Evolutionary conservation across 2,329 filamentous ascomycete species (phyloP).

Genomic region (Ophiognomonia clavigignenti-juglandacearum): DNA sequence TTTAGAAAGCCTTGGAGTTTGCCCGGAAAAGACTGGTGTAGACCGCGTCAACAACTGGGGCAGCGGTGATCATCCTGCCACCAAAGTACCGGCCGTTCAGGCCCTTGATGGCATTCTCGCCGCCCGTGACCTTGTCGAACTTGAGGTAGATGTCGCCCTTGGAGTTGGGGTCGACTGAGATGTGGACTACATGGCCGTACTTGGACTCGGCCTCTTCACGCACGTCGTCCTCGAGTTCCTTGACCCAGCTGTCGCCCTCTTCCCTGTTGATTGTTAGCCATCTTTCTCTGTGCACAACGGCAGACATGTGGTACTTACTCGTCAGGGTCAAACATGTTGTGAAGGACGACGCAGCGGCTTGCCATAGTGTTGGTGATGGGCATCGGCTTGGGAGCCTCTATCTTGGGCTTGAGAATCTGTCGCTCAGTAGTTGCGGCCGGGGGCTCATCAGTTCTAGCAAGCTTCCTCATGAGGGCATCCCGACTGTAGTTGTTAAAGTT

Average conservation of each 20-base stretch:
- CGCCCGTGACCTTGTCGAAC: slow-evolving; percentile 91
- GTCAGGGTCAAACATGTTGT: slow-evolving; percentile 90
- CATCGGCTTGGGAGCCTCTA: slow-evolving; percentile 65
- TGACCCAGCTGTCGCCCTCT: slow-evolving; percentile 82
- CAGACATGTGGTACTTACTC: slow-evolving; percentile 59
- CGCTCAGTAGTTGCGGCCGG: slow-evolving; percentile 62
- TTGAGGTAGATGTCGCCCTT: slow-evolving; percentile 97
- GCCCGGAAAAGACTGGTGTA: slow-evolving; percentile 90
- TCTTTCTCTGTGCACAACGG: no score
- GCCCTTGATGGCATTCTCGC: slow-evolving; percentile 96
- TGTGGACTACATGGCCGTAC: slow-evolving; percentile 97
- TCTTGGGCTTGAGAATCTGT: slow-evolving; percentile 72
- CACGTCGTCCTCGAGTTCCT: slow-evolving; percentile 91
- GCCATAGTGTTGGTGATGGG: slow-evolving; percentile 87
- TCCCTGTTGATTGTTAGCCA: slow-evolving; percentile 56
- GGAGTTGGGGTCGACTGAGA: slow-evolving; percentile 88
- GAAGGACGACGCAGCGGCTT: slow-evolving; percentile 87
- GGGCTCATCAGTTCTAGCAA: slow-evolving; percentile 89
- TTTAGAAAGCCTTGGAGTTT: slow-evolving; percentile 76
- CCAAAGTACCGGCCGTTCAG: slow-evolving; percentile 96
- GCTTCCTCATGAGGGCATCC: slow-evolving; percentile 97
- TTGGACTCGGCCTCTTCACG: slow-evolving; percentile 87
- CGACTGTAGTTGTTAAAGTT: slow-evolving; percentile 99
- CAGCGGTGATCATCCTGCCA: slow-evolving; percentile 85
- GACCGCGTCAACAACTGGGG: slow-evolving; percentile 95